Base-by-base conservation (phyloP, 352 stramenopile species). In the Globisporangium cylindrosporum region DNA sequence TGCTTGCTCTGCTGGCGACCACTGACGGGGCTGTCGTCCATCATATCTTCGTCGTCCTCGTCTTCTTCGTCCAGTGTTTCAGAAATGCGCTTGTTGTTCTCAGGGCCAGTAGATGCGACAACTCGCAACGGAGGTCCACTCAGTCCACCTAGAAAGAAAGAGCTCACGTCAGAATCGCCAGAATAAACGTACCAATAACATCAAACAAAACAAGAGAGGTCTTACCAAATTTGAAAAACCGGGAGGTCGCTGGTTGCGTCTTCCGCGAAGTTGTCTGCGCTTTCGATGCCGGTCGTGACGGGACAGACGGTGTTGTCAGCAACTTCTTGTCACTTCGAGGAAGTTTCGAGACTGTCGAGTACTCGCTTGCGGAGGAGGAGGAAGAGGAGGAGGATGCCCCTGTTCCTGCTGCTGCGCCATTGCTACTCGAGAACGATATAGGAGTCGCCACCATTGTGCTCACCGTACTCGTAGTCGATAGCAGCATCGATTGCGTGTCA, bases 191-290 rank as follows among this genome's bases (percentile, higher is more conserved):
- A 25, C 51, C 4, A 10, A 27, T 4, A n/a, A 61, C 27, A 32
- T 32, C 38, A 56, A 49, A 18, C 25, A 22, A 38, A n/a, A 38
- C 22, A 49, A 2, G 4, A 27, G 38, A 18, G 5, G 18, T 48
- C 60, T 14, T 75, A 82, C 80, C 73, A 25, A 89, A 68, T 25
- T 73, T 80, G 53, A 74, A 76, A 57, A 89, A 78, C 12, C 79
- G 75, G 24, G 75, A 75, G 8, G 71, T 70, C 3, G 66, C 61
- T 14, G 73, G 68, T 4, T 74, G 64, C 7, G 63, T 70, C 57
- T 89, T 91, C 41, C 82, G 76, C 1, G 79, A 80, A 18, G 81
- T 91, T 6, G 77, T 82, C 53, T 85, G 78, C 12, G 83, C 81
- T 59, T 82, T 89, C 8, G 73, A 56, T 32, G 41, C 64, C 7